Conservation (phyloP, 441 rosid genomes). For the Metrosideros polymorpha region DNA sequence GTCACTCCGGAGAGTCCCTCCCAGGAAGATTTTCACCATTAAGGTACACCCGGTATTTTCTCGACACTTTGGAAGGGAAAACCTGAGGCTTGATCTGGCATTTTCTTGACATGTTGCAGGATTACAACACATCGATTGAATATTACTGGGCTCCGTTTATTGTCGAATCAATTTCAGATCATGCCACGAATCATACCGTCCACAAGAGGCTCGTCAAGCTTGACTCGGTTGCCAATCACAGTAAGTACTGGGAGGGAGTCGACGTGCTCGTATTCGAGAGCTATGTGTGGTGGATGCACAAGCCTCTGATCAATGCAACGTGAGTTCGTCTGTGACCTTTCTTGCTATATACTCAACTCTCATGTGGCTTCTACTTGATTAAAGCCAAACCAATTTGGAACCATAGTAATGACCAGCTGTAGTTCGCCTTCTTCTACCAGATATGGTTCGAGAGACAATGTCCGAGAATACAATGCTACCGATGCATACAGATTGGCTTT, state of each 20-base stretch:
- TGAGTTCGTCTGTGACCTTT: slow-evolving; percentile 14
- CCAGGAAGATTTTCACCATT: slow-evolving; percentile 82
- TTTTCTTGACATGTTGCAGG: slow-evolving; percentile 26
- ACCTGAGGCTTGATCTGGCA: not conserved
- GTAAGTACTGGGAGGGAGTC: slow-evolving; percentile 70
- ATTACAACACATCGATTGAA: slow-evolving; percentile 70
- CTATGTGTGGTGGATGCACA: slow-evolving; percentile 96
- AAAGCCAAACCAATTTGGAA: not conserved
- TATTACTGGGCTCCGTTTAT: slow-evolving; percentile 97
- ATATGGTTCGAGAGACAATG: slow-evolving; percentile 33
- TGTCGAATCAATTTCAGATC: slow-evolving; percentile 83
- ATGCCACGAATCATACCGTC: slow-evolving; percentile 83
- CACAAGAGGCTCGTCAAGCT: slow-evolving; percentile 62
- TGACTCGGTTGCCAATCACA: slow-evolving; percentile 71
- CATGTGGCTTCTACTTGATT: not conserved
- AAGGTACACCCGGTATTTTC: slow-evolving; percentile 25
- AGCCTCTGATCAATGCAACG: slow-evolving; percentile 79
- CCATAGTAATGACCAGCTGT: not conserved
- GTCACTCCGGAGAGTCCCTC: slow-evolving; percentile 63
- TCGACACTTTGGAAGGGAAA: not conserved
- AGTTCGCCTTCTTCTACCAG: slow-evolving; percentile 23
- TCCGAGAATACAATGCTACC: slow-evolving; percentile 57
- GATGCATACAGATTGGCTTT: slow-evolving; percentile 61
- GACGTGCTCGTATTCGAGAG: slow-evolving; percentile 76
- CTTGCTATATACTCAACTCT: not conserved